phyloP scores from a whole-genome alignment of 2,329 filamentous ascomycete species.

The Cylindrodendrum hubeiense region DNA sequence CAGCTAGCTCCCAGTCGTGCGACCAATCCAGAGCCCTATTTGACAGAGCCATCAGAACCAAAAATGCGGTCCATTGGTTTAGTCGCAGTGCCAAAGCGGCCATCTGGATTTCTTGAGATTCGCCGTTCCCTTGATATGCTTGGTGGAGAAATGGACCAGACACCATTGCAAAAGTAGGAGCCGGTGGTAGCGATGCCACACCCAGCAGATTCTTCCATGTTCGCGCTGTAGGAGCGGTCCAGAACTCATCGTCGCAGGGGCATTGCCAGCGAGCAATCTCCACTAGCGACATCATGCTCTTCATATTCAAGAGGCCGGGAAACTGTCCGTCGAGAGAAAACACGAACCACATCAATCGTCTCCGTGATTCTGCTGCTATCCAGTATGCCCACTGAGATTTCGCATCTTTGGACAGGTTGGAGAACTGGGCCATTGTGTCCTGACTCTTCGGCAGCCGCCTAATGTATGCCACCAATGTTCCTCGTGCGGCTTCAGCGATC shows the following conservation, averaged over 20 bases:
- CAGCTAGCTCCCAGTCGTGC: constrained; percentile 1
- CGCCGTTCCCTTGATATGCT: neutral
- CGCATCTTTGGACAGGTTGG: neutral
- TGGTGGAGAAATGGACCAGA: neutral
- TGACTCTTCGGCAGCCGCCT: neutral
- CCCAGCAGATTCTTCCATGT: constrained; percentile 6
- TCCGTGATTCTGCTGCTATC: neutral
- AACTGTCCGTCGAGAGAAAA: constrained; percentile 4
- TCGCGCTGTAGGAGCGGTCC: neutral
- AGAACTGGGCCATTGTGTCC: neutral
- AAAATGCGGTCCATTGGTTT: neutral
- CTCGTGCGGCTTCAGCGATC: neutral
- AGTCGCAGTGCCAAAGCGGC: neutral
- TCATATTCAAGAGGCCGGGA: neutral
- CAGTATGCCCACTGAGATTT: neutral
- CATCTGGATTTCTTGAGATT: neutral
- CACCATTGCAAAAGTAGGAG: neutral
- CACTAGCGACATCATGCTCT: neutral
- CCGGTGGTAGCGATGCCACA: neutral
- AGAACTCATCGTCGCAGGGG: constrained; percentile 8
- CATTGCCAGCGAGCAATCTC: neutral
- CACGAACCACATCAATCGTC: constrained; percentile 2
- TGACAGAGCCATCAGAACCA: neutral
- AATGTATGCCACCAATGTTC: neutral
- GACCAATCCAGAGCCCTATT: neutral